Percentiles rank a stretch among this genome's conserved stretches.
Conservation (phyloP, 2,329 filamentous ascomycete genomes). For the Didymella pinodella region DNA sequence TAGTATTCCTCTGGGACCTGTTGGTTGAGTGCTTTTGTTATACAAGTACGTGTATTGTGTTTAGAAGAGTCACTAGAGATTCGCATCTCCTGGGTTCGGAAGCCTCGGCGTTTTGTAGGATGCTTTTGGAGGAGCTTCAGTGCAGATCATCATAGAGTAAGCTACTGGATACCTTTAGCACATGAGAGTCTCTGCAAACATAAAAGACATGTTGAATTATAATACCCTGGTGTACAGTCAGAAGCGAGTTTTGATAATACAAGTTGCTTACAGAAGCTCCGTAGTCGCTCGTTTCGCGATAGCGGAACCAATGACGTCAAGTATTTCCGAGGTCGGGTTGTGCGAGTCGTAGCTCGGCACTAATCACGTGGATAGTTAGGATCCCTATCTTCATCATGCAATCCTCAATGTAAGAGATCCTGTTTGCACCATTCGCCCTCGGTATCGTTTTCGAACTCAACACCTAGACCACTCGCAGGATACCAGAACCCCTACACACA, state of each 20-base stretch:
- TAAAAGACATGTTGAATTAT: background rate
- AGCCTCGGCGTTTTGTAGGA: background rate
- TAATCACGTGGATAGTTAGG: background rate
- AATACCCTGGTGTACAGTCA: background rate
- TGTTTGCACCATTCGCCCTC: background rate
- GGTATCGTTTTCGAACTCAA: background rate
- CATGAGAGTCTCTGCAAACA: background rate
- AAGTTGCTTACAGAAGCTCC: background rate
- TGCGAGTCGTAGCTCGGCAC: background rate
- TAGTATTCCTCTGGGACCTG: conserved; percentile 29
- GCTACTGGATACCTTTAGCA: background rate
- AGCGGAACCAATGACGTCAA: background rate
- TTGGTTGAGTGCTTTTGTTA: background rate
- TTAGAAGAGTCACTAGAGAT: background rate
- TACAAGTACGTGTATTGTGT: too few species aligned
- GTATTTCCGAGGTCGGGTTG: background rate
- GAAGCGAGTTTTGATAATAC: background rate
- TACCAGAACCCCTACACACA: background rate
- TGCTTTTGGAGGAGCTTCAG: background rate
- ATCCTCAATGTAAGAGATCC: background rate
- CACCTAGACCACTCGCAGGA: background rate
- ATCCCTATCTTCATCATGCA: background rate
- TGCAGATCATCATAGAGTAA: background rate
- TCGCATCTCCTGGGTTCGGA: background rate
- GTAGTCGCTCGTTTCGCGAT: background rate